Evolutionary conservation across 257 asterid genomes (phyloP), one percentile per base, ranked within the genome.

Genomic region (Paulownia fortunei): DNA sequence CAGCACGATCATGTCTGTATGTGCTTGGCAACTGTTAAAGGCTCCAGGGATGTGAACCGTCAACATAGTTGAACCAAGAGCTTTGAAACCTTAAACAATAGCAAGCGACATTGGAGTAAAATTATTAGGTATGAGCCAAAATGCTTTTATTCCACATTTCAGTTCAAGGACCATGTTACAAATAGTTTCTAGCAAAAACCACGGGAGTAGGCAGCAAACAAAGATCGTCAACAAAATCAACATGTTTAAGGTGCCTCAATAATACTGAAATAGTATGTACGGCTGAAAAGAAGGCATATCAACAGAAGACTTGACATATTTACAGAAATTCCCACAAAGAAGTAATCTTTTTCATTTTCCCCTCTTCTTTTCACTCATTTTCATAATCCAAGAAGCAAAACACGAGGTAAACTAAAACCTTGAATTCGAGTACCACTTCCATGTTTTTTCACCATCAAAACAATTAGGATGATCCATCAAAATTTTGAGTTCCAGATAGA

Each of bases 11-110:
- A 79, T 59, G 72, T 88, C 90, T 67, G 54, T 68, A 72, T 77
- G 80, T 56, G 90, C 37, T 64, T 56, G 85, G 73, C 86, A 78
- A 85, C 81, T 65, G 84, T 47, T 84, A 52, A 86, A 82, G 44
- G 85, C 77, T 78, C 88, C 88, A 64, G 82, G 79, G 46, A 72
- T 46, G 32, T 86, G 88, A 77, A 92, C 77, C 10, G 81, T 80
- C 82, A 87, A 58, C 96, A 90, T 89, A 49, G 76, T 74, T 76
- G 82, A 78, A 87, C 79, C 89, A 84, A 83, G 83, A 82, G 68
- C 77, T 13, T 51, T 39, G 47, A 79, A 75, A 79, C 82, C 87
- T 88, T 76, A 60, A 74, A 73, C 72, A 83, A 63, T 8, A 39
- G 6, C 19, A 67, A 51, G 52, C 12, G 13, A 18, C 21, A 58